These are phyloP conservation scores for Hirsutella minnesotensis DNA, from an alignment of 2,329 filamentous ascomycete species.

Conservation along the genomic window DNA sequence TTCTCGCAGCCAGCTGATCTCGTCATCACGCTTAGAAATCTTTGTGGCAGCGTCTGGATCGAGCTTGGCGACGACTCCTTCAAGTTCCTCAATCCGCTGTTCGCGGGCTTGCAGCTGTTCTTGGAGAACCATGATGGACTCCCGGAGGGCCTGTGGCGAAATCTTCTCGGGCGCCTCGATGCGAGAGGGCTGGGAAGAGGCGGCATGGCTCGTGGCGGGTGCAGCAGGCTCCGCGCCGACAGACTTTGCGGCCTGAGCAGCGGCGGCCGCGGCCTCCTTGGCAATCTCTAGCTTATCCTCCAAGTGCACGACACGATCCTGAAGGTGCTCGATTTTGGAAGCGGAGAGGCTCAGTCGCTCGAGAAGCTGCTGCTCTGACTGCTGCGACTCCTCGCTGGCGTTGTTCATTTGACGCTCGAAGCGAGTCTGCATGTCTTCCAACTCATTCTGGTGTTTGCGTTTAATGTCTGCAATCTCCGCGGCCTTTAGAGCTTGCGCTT, in stretches of 20 bases:
- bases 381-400: conserved; percentile 68
- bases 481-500: conserved; percentile 59
- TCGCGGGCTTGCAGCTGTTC: conserved; percentile 95
- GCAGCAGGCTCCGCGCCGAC: conserved; percentile 29
- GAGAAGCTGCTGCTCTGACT: conserved; percentile 65
- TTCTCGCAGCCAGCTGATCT: conserved; percentile 91
- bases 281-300: conserved; percentile 88
- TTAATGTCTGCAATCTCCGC: conserved; percentile 37
- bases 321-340: conserved; percentile 73
- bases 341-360: conserved; percentile 74
- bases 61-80: conserved; percentile 53
- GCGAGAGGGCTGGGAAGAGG: conserved; percentile 17
- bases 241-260: conserved; percentile 60
- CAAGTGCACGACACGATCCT: conserved; percentile 73
- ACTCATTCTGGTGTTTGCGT: conserved; percentile 52
- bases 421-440: conserved; percentile 64
- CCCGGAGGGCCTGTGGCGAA: conserved; percentile 84
- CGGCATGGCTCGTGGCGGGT: conserved; percentile 9
- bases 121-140: conserved; percentile 92
- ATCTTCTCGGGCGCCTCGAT: conserved; percentile 66
- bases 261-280: conserved; percentile 74
- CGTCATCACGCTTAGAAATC: conserved; percentile 83
- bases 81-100: conserved; percentile 75
- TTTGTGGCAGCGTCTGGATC: conserved; percentile 72
- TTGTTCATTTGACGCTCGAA: conserved; percentile 65